phyloP scores from a whole-genome alignment of 768 basidiomycete species.

The Lactifluus hygrophoroides region DNA sequence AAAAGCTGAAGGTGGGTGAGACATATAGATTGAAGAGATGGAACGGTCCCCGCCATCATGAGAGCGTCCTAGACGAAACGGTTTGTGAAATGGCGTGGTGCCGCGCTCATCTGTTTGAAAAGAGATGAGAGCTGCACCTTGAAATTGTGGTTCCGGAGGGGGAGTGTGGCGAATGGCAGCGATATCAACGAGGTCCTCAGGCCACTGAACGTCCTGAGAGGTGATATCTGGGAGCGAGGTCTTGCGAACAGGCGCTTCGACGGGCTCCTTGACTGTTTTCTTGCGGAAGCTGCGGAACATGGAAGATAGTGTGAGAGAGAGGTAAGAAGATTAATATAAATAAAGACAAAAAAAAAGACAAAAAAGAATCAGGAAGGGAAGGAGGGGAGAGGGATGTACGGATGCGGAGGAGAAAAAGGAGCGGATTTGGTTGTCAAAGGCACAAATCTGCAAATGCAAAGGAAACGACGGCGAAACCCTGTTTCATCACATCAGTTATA shows the following conservation, averaged over 20 bases:
- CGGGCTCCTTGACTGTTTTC: constrained; percentile 47
- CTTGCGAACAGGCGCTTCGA: constrained; percentile 43
- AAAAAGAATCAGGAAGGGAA: too few relatives aligned
- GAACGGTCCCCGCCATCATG: constrained; percentile 38
- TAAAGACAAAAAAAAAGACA: constrained; percentile 3
- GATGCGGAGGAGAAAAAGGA: constrained; percentile 1
- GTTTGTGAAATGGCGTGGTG: constrained; percentile 77
- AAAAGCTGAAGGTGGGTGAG: constrained; percentile 53
- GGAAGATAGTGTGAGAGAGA: constrained; percentile 18
- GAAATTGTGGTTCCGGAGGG: constrained; percentile 30
- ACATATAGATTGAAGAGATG: constrained; percentile 68
- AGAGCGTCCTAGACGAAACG: constrained; percentile 43
- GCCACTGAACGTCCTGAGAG: constrained; percentile 76
- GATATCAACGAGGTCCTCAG: constrained; percentile 71
- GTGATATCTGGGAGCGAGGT: constrained; percentile 74
- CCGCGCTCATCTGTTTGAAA: constrained; percentile 43
- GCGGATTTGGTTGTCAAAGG: not conserved
- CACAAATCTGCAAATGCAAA: not conserved
- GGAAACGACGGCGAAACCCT: constrained; percentile 4
- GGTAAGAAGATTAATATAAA: not conserved
- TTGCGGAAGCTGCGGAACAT: constrained; percentile 72
- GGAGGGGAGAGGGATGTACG: not conserved
- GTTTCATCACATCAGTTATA: not conserved
- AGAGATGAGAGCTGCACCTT: constrained; percentile 68
- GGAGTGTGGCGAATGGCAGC: constrained; percentile 48